Base-by-base conservation (phyloP, 371 early-diverging fungal genomes). In the Mortierella sp. region DNA sequence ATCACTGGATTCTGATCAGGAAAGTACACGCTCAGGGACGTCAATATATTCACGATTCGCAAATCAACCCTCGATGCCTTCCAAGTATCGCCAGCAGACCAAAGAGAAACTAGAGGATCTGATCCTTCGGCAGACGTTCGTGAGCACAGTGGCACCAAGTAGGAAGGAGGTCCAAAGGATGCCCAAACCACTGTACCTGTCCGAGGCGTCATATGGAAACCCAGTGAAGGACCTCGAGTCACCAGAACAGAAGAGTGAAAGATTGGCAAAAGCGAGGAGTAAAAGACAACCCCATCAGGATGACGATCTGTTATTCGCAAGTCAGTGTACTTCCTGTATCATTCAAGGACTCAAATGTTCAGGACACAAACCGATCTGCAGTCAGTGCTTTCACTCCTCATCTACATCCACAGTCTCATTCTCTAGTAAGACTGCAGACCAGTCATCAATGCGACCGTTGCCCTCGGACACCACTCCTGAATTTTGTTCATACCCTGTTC, bases 311-410 rank as follows among this genome's bases (percentile, higher is more conserved):
- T 11, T 7, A 34, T 14, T 34, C 37, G 37, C 37, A 34, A 14
- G 37, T n/a, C 4, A 52, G 32, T 73, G 75, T n/a, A 55, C 60
- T 11, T 48, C 68, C 0, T 73, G 75, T 46, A 27, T 50, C 6
- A 12, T 51, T 4, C 68, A 73, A 39, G 64, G 68, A 8, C 56
- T 64, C 51, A 30, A 67, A 6, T 73, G 75, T 41, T 73, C 75
- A 31, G 68, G 68, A n/a, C 55, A 73, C 28, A 53, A 50, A 32
- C 75, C 75, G 2, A 60, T 68, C 34, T 73, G 75, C 23, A 31
- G 42, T 32, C 68, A 73, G 24, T 73, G 75, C 41, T 64, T 56
- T 44, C 41, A 56, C 26, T 63, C 68, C 12, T 41, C 57, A 4
- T 26, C 57, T 8, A 9, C 34, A n/a, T 23, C 30, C 44, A 52